Percentiles rank a stretch among this genome's conserved stretches.
phyloP scores from a whole-genome alignment of 805 yeast genomes.

The Maudiozyma bulderi region DNA sequence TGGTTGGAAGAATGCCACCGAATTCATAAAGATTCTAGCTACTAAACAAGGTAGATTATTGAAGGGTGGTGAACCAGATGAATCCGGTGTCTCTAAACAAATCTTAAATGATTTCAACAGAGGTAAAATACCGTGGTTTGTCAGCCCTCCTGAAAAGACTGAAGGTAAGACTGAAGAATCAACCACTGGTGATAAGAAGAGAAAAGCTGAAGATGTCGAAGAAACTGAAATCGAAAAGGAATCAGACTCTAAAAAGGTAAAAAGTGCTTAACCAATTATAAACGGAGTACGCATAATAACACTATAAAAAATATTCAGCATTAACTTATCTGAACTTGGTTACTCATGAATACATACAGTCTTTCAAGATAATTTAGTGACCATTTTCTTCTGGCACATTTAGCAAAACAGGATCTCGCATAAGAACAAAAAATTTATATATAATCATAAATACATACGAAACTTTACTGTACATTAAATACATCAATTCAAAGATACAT shows the following conservation, averaged over 20 bases:
- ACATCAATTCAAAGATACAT: too few relatives aligned
- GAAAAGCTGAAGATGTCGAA: slow-evolving; percentile 6
- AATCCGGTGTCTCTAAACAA: slow-evolving; percentile 81
- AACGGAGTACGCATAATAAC: background rate
- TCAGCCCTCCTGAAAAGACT: slow-evolving; percentile 76
- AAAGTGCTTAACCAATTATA: slow-evolving; percentile 17
- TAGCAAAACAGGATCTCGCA: too few relatives aligned
- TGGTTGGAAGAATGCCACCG: slow-evolving; percentile 75
- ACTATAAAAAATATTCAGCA: too few relatives aligned
- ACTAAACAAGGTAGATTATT: slow-evolving; percentile 85
- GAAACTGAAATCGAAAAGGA: slow-evolving; percentile 7
- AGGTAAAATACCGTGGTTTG: slow-evolving; percentile 97
- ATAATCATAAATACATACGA: too few relatives aligned
- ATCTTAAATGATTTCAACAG: slow-evolving; percentile 90
- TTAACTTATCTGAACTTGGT: too few relatives aligned
- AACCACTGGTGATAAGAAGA: slow-evolving; percentile 29
- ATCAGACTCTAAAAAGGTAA: slow-evolving; percentile 20
- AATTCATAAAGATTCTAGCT: slow-evolving; percentile 83
- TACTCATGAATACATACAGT: too few relatives aligned
- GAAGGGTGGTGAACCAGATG: slow-evolving; percentile 98
- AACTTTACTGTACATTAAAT: too few relatives aligned
- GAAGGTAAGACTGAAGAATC: slow-evolving; percentile 16
- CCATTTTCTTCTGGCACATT: too few relatives aligned
- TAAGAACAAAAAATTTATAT: too few relatives aligned
- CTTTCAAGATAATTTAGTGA: too few relatives aligned